These are phyloP conservation scores for Aspergillus vadensis DNA, from an alignment of 2,329 filamentous ascomycete species.

Conservation along the genomic window DNA sequence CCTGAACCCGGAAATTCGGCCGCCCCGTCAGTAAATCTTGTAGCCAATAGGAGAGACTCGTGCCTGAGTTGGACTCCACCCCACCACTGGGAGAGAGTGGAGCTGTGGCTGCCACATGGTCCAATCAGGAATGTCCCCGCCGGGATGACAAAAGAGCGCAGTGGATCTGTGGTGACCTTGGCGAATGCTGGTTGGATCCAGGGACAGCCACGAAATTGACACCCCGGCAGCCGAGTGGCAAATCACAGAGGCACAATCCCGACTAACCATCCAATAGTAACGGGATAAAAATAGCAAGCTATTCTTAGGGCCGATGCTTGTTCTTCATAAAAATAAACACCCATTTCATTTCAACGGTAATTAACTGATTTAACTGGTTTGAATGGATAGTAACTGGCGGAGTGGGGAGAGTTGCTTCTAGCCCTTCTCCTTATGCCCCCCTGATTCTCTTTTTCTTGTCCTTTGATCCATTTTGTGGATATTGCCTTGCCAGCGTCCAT, in stretches of 20 bases:
- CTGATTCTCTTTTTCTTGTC: no score
- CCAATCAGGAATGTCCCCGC: slow-evolving; percentile 1
- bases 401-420: no score
- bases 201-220: background rate
- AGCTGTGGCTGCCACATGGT: background rate
- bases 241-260: background rate
- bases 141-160: background rate
- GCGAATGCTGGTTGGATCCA: background rate
- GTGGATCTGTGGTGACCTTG: background rate
- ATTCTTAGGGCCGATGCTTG: background rate
- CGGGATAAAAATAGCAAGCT: slow-evolving; percentile 1
- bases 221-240: background rate
- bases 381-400: no score
- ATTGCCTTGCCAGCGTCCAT: no score
- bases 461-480: no score
- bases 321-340: background rate
- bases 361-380: no score
- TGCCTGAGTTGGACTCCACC: background rate
- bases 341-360: no score
- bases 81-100: background rate
- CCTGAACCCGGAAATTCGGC: slow-evolving; percentile 1
- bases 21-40: background rate
- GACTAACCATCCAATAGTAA: background rate
- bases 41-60: background rate
- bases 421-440: no score